Evolutionary conservation across 768 basidiomycete genomes (phyloP).

Genomic region (Macrolepiota dolichaula): DNA sequence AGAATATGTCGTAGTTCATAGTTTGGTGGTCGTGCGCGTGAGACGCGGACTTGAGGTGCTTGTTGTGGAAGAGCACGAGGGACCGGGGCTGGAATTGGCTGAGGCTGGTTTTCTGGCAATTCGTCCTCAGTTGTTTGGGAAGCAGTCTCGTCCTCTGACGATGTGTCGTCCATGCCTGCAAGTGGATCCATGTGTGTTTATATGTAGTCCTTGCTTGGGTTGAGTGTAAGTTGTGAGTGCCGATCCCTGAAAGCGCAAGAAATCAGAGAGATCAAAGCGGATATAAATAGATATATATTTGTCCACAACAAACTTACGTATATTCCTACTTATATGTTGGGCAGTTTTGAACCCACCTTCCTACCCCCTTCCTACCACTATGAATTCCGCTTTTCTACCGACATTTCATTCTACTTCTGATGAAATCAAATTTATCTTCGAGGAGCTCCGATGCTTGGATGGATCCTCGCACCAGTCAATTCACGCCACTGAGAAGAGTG

Average conservation of each 20-base stretch:
- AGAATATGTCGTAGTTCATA: conserved; percentile 69
- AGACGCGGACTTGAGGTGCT: conserved; percentile 12
- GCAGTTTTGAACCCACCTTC: too few species aligned
- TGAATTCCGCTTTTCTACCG: not conserved
- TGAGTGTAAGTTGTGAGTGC: not conserved
- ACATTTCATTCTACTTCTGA: not conserved
- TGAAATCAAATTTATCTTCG: not conserved
- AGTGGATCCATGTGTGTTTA: conserved; percentile 35
- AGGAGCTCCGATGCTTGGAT: not conserved
- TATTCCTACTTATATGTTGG: too few species aligned
- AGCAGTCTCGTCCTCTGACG: conserved; percentile 59
- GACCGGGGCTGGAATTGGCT: conserved; percentile 26
- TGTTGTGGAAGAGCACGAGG: conserved; percentile 28
- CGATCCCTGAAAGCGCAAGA: not conserved
- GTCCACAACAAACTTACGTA: not conserved
- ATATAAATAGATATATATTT: not conserved
- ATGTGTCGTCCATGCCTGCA: conserved; percentile 48
- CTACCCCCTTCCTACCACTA: not conserved
- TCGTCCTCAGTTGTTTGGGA: conserved; percentile 88
- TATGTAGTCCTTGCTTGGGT: not conserved
- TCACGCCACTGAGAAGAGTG: not conserved
- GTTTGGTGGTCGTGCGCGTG: conserved; percentile 38
- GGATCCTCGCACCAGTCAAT: not conserved
- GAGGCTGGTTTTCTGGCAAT: conserved; percentile 54
- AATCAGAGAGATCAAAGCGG: not conserved